A percentile compares a stretch with the other conserved stretches of the same genome.
Conservation (phyloP, 2,329 filamentous ascomycete species). For the Rhinocladiella similis region DNA sequence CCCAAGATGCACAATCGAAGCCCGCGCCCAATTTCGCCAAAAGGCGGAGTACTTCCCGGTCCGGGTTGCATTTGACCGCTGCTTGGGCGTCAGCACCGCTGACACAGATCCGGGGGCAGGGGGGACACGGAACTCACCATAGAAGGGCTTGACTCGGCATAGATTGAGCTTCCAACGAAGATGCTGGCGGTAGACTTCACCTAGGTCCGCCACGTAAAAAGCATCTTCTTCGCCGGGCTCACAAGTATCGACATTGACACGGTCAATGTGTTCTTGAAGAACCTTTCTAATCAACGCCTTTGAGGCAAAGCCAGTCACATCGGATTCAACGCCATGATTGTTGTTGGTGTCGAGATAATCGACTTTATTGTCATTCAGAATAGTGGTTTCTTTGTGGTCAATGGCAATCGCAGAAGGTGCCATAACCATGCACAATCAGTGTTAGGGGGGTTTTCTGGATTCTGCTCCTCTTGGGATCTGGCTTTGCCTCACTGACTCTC, state of each 20-base stretch:
- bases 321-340: slow-evolving; percentile 51
- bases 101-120: slow-evolving; percentile 9
- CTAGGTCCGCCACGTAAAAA: slow-evolving; percentile 97
- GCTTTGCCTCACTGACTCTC: slow-evolving; percentile 99
- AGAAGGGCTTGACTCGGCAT: slow-evolving; percentile 90
- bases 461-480: slow-evolving; percentile 80
- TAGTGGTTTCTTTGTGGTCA: slow-evolving; percentile 28
- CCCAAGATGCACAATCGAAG: slow-evolving; percentile 98
- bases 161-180: slow-evolving; percentile 96
- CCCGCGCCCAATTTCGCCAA: slow-evolving; percentile 86
- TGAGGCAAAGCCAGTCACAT: slow-evolving; percentile 50
- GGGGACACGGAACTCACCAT: slow-evolving; percentile 61
- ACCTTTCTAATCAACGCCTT: slow-evolving; percentile 85
- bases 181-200: slow-evolving; percentile 98
- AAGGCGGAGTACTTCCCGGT: slow-evolving; percentile 82
- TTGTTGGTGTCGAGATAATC: slow-evolving; percentile 31
- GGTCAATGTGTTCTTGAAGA: slow-evolving; percentile 79
- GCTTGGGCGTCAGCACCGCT: slow-evolving; percentile 12
- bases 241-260: slow-evolving; percentile 83
- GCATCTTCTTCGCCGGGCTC: slow-evolving; percentile 93
- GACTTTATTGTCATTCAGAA: slow-evolving; percentile 33
- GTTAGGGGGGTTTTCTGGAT: slow-evolving; percentile 95
- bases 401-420: slow-evolving; percentile 67
- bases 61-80: slow-evolving; percentile 99
- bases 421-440: slow-evolving; percentile 62